Percentiles rank a stretch among this genome's conserved stretches.
These are phyloP conservation scores for Alliaria petiolata DNA, from an alignment of 345 rosid genomes.

Conservation along the genomic window DNA sequence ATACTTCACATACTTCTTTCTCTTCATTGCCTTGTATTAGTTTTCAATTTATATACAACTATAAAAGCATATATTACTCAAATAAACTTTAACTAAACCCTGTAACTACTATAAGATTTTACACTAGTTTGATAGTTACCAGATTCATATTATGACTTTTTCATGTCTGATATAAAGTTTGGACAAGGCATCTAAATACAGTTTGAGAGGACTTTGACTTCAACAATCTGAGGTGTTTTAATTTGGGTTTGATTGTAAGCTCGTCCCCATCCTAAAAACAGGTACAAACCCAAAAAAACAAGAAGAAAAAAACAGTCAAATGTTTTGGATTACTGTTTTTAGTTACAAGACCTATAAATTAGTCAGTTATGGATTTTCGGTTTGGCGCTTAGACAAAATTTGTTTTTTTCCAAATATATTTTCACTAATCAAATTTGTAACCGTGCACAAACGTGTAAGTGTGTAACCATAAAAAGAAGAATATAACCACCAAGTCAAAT, in stretches of 20 bases:
- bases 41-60: too few species aligned
- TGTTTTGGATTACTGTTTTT: neutral
- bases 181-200: too few species aligned
- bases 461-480: conserved; percentile 10
- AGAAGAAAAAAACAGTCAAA: neutral
- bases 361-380: neutral
- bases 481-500: conserved; percentile 12
- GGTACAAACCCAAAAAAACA: neutral
- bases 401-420: neutral
- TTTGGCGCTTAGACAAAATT: neutral
- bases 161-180: neutral
- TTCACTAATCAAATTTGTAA: neutral
- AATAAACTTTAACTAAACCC: neutral
- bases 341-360: neutral
- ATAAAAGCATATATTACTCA: neutral
- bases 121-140: too few species aligned
- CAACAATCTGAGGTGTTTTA: neutral
- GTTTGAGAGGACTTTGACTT: conserved; percentile 1
- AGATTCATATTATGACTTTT: too few species aligned
- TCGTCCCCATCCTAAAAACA: neutral
- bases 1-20: neutral
- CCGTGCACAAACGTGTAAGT: neutral
- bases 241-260: neutral
- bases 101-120: neutral
- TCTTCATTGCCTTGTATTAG: neutral